Evolutionary conservation across 2,329 filamentous ascomycete species (phyloP).

Genomic region (Cercospora brassicicola): DNA sequence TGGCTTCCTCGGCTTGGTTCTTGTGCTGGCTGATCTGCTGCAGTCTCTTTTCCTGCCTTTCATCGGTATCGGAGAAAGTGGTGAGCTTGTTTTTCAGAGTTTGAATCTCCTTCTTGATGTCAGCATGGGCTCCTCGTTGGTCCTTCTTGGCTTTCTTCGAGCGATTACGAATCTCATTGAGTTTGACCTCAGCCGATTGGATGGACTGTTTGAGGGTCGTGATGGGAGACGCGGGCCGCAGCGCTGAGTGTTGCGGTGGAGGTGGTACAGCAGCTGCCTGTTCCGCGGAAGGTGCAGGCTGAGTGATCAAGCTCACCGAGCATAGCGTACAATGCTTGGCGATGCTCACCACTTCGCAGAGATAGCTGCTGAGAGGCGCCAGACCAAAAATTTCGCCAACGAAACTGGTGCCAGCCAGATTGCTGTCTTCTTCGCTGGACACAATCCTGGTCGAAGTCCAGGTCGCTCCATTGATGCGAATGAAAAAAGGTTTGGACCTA

Average conservation of each 20-base stretch:
- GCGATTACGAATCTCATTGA: slow-evolving; percentile 67
- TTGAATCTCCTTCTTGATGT: slow-evolving; percentile 72
- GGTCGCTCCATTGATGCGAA: slow-evolving; percentile 73
- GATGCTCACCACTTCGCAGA: slow-evolving; percentile 73
- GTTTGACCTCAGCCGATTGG: slow-evolving; percentile 67
- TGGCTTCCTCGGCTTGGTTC: slow-evolving; percentile 66
- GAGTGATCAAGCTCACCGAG: slow-evolving; percentile 70
- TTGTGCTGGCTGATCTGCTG: slow-evolving; percentile 74
- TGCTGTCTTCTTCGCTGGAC: slow-evolving; percentile 37
- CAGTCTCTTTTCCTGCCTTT: slow-evolving; percentile 72
- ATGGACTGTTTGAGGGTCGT: slow-evolving; percentile 77
- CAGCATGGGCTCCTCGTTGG: slow-evolving; percentile 67
- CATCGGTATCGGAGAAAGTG: slow-evolving; percentile 69
- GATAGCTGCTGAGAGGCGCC: slow-evolving; percentile 72
- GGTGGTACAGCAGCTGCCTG: slow-evolving; percentile 54
- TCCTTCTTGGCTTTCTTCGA: slow-evolving; percentile 73
- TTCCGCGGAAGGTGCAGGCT: slow-evolving; percentile 58
- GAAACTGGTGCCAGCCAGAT: slow-evolving; percentile 57
- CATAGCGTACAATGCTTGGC: slow-evolving; percentile 66
- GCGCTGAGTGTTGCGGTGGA: slow-evolving; percentile 61
- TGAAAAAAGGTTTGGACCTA: slow-evolving; percentile 72
- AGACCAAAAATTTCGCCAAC: slow-evolving; percentile 68
- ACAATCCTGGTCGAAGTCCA: slow-evolving; percentile 77
- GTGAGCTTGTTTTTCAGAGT: slow-evolving; percentile 65
- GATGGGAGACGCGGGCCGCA: slow-evolving; percentile 72